Percentiles rank a stretch among this genome's conserved stretches.
Evolutionary conservation across 2,329 filamentous ascomycete species (phyloP).

Genomic region (Aureobasidium sp.): DNA sequence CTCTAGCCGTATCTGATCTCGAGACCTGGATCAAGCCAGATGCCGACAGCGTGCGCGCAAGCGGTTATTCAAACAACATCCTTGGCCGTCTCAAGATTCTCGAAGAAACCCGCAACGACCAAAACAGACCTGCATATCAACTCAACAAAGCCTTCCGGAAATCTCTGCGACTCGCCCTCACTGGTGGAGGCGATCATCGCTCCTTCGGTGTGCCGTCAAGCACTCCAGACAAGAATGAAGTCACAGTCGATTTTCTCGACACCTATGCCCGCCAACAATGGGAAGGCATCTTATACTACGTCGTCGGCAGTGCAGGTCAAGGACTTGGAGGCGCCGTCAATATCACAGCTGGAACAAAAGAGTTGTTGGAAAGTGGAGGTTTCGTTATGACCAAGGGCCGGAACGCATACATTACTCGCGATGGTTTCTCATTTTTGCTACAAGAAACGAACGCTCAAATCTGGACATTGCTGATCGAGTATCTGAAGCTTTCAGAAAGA

Average conservation of each 20-base stretch:
- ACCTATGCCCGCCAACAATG: constrained; percentile 81
- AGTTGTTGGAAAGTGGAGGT: constrained; percentile 70
- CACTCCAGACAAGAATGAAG: constrained; percentile 53
- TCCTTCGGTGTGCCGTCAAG: constrained; percentile 85
- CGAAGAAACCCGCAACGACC: constrained; percentile 49
- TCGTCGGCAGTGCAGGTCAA: constrained; percentile 68
- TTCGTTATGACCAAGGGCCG: constrained; percentile 57
- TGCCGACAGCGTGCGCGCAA: constrained; percentile 42
- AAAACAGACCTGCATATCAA: constrained; percentile 61
- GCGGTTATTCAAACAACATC: constrained; percentile 75
- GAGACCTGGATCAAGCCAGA: constrained; percentile 77
- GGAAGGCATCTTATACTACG: constrained; percentile 94
- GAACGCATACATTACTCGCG: constrained; percentile 72
- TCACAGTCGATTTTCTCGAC: constrained; percentile 70
- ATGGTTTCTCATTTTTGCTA: constrained; percentile 88
- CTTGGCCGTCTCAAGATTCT: constrained; percentile 81
- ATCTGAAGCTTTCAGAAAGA: constrained; percentile 68
- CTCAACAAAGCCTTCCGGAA: constrained; percentile 76
- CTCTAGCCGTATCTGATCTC: constrained; percentile 71
- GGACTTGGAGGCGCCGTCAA: constrained; percentile 42
- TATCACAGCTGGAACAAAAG: constrained; percentile 66
- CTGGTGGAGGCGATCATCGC: constrained; percentile 74
- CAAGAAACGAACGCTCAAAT: constrained; percentile 96
- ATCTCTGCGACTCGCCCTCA: constrained; percentile 79
- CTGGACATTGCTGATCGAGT: constrained; percentile 89